Evolutionary conservation across 2,329 filamentous ascomycete species (phyloP).

Genomic region (Alternaria novae-zelandiae): DNA sequence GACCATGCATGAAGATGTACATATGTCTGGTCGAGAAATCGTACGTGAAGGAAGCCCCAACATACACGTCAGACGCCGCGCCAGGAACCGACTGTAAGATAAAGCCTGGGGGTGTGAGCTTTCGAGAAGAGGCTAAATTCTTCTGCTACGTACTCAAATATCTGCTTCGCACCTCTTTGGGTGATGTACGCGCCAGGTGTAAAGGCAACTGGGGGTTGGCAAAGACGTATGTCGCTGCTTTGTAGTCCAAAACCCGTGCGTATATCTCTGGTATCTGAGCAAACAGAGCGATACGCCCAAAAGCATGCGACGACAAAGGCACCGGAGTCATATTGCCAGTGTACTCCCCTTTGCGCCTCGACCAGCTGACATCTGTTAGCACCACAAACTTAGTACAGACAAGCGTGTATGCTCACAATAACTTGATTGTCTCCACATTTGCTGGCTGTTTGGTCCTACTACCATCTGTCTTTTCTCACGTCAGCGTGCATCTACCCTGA

Average conservation of each 20-base stretch:
- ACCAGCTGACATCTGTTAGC: background rate
- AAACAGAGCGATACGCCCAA: background rate
- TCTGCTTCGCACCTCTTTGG: background rate
- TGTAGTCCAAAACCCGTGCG: background rate
- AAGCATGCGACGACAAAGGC: background rate
- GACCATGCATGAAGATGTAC: conserved; percentile 25
- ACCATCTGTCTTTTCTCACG: background rate
- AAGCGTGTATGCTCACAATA: background rate
- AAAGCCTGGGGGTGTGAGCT: background rate
- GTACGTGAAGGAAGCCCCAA: conserved; percentile 25
- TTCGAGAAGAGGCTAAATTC: background rate
- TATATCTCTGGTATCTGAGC: background rate
- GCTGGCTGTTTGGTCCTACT: background rate
- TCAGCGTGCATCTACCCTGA: background rate
- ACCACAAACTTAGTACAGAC: too few relatives aligned
- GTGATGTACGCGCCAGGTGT: background rate
- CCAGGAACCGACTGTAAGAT: conserved; percentile 12
- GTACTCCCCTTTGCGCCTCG: background rate
- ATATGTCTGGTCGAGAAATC: conserved; percentile 20
- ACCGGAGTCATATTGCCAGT: background rate
- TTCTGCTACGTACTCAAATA: background rate
- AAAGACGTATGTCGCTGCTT: background rate
- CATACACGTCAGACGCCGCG: background rate
- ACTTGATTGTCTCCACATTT: background rate
- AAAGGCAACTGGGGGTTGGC: background rate